Conservation (phyloP, 768 basidiomycete genomes). For the Serendipita indica region DNA sequence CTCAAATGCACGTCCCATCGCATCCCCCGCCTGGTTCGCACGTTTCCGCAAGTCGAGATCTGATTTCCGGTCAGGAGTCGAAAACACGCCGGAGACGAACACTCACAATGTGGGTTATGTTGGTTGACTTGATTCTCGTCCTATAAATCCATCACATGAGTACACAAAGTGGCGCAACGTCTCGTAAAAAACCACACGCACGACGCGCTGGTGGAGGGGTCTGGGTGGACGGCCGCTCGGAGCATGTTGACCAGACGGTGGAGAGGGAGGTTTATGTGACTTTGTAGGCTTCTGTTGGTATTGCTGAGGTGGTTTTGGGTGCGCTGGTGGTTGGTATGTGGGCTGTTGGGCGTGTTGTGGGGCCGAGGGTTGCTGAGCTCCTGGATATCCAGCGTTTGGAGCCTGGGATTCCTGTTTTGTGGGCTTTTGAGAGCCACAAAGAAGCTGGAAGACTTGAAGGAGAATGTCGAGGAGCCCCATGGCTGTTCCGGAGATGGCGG, state of each 20-base stretch:
- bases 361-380: constrained; percentile 15
- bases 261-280: not conserved
- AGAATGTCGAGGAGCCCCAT: not conserved
- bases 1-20: constrained; percentile 57
- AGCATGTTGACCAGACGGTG: constrained; percentile 13
- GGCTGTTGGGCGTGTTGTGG: constrained; percentile 16
- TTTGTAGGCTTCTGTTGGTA: constrained; percentile 16
- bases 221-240: not conserved
- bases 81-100: not conserved
- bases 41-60: constrained; percentile 42
- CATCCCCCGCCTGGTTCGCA: constrained; percentile 66
- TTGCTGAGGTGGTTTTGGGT: constrained; percentile 15
- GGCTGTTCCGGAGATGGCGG: too few relatives aligned
- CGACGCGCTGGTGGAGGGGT: constrained; percentile 21
- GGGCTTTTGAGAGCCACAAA: not conserved
- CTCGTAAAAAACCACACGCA: constrained; percentile 14
- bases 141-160: constrained; percentile 14
- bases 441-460: not conserved
- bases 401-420: not conserved
- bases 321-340: constrained; percentile 14
- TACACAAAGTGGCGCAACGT: constrained; percentile 1
- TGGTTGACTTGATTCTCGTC: constrained; percentile 38
- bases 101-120: constrained; percentile 47
- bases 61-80: not conserved
- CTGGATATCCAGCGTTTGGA: not conserved